Base-by-base conservation (phyloP, 495 filamentous ascomycete genomes). In the Xeromyces bisporus region DNA sequence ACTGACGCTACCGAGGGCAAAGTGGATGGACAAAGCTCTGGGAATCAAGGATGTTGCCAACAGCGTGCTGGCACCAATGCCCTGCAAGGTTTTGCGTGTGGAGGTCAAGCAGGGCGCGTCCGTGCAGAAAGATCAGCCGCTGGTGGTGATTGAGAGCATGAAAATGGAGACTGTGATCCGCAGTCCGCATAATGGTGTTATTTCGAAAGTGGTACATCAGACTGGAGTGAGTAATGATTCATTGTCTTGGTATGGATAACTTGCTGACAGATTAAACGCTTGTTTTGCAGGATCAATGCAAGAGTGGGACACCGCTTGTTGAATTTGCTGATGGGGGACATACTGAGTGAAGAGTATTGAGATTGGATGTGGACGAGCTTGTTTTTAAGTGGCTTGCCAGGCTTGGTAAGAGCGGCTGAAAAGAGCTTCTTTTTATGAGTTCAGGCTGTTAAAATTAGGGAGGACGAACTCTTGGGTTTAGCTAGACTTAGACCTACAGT, bases 91-190 rank as follows among this genome's bases (percentile, higher is more conserved):
- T 3, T 54, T 93, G 36, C 69, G 81, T 31, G 83, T 91, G 18
- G 77, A 86, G 48, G 80, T 87, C 33, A 53, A 69, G 32, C 82
- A 77, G 33, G 91, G 89, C 0, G 75, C 86, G 38, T 54, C 46
- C 29, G 87, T 96, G 23, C 68, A 74, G 47, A 91, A 85, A 56
- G 86, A 85, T 31, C 74, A 91, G 42, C 70, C 82, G 12, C 57
- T 97, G 38, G 83, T 96, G 25, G 86, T 97, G 1, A 92, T 97
- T 46, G 89, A 97, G 56, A 94, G 87, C 34, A 97, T 97, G 89
- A 97, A 97, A 67, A 97, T 97, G 89, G 89, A 97, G 57, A 97
- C 84, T 18, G 84, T 92, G 20, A 93, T 97, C 36, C 66, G 89
- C 36, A 86, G 80, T 39, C 89, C 89, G 7, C 74, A 84, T 28